These are phyloP conservation scores for Sporisorium reilianum DNA, from an alignment of 1,284 basidiomycete genomes.

Conservation along the genomic window DNA sequence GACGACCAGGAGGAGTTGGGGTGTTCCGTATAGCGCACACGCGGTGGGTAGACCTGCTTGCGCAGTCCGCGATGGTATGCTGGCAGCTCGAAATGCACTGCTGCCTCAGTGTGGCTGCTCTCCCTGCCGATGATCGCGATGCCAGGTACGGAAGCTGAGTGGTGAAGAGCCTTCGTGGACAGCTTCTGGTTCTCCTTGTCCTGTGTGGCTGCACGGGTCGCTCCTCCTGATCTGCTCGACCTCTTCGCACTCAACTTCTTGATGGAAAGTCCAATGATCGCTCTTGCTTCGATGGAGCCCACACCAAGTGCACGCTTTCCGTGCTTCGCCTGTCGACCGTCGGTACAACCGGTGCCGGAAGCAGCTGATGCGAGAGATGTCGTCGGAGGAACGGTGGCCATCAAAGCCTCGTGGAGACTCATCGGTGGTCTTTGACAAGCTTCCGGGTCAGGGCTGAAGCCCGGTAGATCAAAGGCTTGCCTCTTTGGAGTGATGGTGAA, in stretches of 20 bases:
- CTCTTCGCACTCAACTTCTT: conserved; percentile 11
- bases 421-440: neutral
- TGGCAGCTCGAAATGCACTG: conserved; percentile 14
- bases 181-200: neutral
- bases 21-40: conserved; percentile 17
- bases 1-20: neutral
- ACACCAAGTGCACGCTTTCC: neutral
- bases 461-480: neutral
- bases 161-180: neutral
- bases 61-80: conserved; percentile 32
- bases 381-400: neutral
- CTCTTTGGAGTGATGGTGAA: neutral
- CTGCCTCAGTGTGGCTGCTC: neutral
- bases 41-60: conserved; percentile 35
- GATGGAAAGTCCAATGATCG: conserved; percentile 6
- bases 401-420: neutral
- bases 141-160: neutral
- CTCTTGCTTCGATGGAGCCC: conserved; percentile 1
- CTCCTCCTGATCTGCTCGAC: neutral
- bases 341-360: neutral
- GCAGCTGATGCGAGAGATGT: neutral
- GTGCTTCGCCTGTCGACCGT: neutral
- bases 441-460: neutral
- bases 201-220: neutral
- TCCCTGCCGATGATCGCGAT: neutral